phyloP scores from a whole-genome alignment of 106 monocot species.

The Phalaenopsis equestris region DNA sequence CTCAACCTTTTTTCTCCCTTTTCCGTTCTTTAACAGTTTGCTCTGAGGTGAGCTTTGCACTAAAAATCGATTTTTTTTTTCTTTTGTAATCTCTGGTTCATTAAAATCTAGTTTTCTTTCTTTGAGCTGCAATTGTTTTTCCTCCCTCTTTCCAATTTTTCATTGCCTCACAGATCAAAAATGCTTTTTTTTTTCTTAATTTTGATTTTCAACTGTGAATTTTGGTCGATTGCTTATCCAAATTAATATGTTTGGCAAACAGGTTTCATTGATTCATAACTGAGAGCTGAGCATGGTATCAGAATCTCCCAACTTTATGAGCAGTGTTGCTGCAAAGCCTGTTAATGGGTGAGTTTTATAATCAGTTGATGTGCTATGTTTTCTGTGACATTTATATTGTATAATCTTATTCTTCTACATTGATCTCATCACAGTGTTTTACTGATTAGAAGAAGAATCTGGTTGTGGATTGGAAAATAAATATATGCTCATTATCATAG shows the following conservation, averaged over 20 bases:
- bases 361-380: neutral
- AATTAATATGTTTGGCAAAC: neutral
- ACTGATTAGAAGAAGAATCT: neutral
- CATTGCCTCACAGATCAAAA: neutral
- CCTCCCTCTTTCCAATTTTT: neutral
- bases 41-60: neutral
- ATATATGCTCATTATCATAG: no score
- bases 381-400: neutral
- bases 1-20: neutral
- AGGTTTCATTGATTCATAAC: neutral
- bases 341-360: neutral
- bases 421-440: neutral
- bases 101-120: neutral
- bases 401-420: neutral
- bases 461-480: neutral
- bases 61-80: neutral
- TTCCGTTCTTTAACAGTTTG: neutral
- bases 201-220: neutral
- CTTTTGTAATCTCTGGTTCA: neutral
- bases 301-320: slow-evolving; percentile 15
- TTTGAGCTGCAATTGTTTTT: neutral
- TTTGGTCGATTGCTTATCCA: neutral
- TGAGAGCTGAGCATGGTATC: slow-evolving; percentile 17
- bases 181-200: neutral
- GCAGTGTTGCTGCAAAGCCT: slow-evolving; percentile 13